A percentile compares a stretch with the other conserved stretches of the same genome.
phyloP scores from a whole-genome alignment of 2,329 filamentous ascomycete genomes.

The Botrytis squamosa region DNA sequence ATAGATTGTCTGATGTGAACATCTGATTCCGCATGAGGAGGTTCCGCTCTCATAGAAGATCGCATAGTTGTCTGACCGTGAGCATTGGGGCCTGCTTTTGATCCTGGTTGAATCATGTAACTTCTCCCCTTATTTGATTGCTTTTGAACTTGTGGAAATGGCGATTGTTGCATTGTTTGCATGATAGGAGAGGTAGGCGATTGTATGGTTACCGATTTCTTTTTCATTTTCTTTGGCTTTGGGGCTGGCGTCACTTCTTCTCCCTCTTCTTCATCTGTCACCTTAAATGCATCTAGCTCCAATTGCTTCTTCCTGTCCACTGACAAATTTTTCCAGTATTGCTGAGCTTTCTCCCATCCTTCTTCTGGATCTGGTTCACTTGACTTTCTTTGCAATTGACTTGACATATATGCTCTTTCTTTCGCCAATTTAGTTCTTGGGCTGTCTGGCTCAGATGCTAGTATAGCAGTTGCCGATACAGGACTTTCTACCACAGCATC shows the following conservation, averaged over 20 bases:
- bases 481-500: slow-evolving; percentile 69
- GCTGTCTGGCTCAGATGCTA: slow-evolving; percentile 33
- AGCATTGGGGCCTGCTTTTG: slow-evolving; percentile 36
- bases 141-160: slow-evolving; percentile 25
- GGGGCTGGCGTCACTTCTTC: slow-evolving; percentile 41
- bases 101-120: slow-evolving; percentile 45
- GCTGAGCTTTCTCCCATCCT: slow-evolving; percentile 64
- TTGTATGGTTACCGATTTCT: slow-evolving; percentile 26
- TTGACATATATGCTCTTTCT: slow-evolving; percentile 31
- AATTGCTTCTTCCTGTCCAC: slow-evolving; percentile 60
- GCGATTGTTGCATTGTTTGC: background rate
- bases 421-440: slow-evolving; percentile 33
- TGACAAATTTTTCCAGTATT: slow-evolving; percentile 68
- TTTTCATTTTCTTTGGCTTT: slow-evolving; percentile 31
- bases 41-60: slow-evolving; percentile 48
- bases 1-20: slow-evolving; percentile 38
- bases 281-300: slow-evolving; percentile 51
- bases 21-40: slow-evolving; percentile 28
- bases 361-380: slow-evolving; percentile 31
- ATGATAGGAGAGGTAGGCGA: background rate
- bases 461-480: slow-evolving; percentile 28
- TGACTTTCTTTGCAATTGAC: slow-evolving; percentile 25
- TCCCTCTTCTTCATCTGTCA: slow-evolving; percentile 48
- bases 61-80: slow-evolving; percentile 41
- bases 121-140: slow-evolving; percentile 31